phyloP scores from a whole-genome alignment of 2,329 filamentous ascomycete genomes.

The Fusarium keratoplasticum region DNA sequence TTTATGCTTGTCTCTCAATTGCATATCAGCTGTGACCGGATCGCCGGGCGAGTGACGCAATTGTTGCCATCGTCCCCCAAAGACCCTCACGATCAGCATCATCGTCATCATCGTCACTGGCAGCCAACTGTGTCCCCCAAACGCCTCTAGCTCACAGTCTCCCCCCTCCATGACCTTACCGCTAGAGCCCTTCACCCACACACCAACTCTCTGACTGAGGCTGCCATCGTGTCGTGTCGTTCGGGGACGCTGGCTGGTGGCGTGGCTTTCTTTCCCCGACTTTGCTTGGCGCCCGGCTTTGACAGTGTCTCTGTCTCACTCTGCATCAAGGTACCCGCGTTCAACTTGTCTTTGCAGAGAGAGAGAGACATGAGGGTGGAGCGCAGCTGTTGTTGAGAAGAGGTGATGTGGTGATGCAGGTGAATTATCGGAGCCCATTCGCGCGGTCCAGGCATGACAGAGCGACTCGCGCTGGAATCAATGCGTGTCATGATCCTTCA shows the following conservation, averaged over 20 bases:
- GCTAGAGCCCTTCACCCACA: not conserved
- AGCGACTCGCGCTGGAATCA: not conserved
- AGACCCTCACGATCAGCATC: conserved; percentile 28
- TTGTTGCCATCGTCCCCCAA: conserved; percentile 26
- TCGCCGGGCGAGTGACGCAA: conserved; percentile 31
- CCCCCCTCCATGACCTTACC: conserved; percentile 9
- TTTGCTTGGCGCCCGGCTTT: conserved; percentile 11
- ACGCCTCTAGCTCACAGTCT: conserved; percentile 4
- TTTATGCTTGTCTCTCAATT: not conserved
- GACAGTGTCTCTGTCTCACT: conserved; percentile 14
- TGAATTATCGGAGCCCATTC: not conserved
- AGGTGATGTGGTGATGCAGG: conserved; percentile 4
- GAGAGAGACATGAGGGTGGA: not conserved
- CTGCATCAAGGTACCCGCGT: conserved; percentile 13
- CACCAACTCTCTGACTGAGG: not conserved
- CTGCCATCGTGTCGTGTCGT: conserved; percentile 7
- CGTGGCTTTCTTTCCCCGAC: conserved; percentile 24
- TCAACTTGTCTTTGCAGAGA: not conserved
- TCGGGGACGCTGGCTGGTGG: conserved; percentile 15
- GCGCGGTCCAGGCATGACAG: not conserved
- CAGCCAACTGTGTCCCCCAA: conserved; percentile 8
- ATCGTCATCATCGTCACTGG: conserved; percentile 31
- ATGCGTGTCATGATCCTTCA: conserved; percentile 12
- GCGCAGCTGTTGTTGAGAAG: conserved; percentile 4
- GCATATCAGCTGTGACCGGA: not conserved